Percentiles rank a stretch among this genome's conserved stretches.
Conservation (phyloP, 805 yeast genomes). For the Suhomyces sp. region DNA sequence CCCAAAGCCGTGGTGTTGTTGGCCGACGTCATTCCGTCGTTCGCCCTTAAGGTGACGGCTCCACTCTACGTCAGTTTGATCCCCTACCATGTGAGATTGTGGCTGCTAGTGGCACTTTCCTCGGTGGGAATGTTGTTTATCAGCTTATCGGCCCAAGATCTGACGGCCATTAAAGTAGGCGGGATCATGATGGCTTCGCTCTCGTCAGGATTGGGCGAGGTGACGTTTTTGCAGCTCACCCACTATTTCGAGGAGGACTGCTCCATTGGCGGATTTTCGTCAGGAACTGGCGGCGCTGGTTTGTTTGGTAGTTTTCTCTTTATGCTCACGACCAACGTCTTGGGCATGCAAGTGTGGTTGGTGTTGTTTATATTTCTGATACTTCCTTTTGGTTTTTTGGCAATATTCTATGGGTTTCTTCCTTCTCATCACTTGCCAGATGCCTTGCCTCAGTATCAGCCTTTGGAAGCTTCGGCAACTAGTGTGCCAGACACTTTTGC, state of each 20-base stretch:
- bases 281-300: constrained; percentile 98
- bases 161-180: constrained; percentile 42
- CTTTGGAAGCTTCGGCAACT: background rate
- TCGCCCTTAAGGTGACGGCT: constrained; percentile 63
- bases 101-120: constrained; percentile 55
- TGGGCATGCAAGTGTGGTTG: constrained; percentile 51
- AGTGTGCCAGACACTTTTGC: background rate
- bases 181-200: constrained; percentile 80
- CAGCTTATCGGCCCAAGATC: constrained; percentile 34
- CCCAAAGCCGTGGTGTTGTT: constrained; percentile 85
- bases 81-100: constrained; percentile 56
- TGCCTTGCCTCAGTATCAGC: background rate
- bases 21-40: constrained; percentile 85
- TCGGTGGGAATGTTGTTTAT: constrained; percentile 72
- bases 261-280: constrained; percentile 83
- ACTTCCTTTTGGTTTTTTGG: constrained; percentile 52
- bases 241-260: constrained; percentile 58
- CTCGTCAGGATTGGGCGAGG: constrained; percentile 88
- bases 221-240: constrained; percentile 82
- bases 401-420: constrained; percentile 20
- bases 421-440: constrained; percentile 1
- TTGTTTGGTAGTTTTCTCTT: constrained; percentile 74
- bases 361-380: constrained; percentile 56
- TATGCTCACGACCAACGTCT: constrained; percentile 67
- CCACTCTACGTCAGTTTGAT: constrained; percentile 75